Evolutionary conservation across 139 green algal species (phyloP), one percentile per base, ranked within the genome.

Genomic region (Picochlorum sp.): DNA sequence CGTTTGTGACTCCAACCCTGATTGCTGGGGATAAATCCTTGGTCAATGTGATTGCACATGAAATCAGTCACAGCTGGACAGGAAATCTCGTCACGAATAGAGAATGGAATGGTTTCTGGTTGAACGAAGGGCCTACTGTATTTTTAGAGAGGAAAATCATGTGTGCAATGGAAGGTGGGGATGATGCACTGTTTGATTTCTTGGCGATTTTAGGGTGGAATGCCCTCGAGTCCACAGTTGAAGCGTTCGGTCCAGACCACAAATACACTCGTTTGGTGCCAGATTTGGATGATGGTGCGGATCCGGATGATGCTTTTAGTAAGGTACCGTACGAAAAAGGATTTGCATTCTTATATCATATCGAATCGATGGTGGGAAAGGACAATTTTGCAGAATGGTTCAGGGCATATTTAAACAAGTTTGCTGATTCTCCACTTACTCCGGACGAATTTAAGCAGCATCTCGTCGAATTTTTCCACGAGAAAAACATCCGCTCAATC

Each of bases 51-150:
- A 81, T 96, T 7, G 88, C 86, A 2, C 90, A 97, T 69, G 91
- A 97, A 75, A 91, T 98, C 26, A 84, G 89, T 1, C 91, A 97
- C 84, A 79, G 41, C 67, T 97, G 91, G 91, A 92, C 81, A 1
- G 90, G 90, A 38, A 96, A 96, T 74, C 77, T 95, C 45, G 88
- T 96, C 28, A 95, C 88, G 38, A 95, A 95, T 60, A 72, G 68
- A 2, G 81, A 73, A 4, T 95, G 84, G 86, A 74, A 90, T 61
- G 62, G 89, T 61, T 90, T 90, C 56, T 91, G 77, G 74, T 70
- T 89, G 16, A 90, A 90, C 56, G 82, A 91, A 66, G 84, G 82
- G 7, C 88, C 70, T 62, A 92, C 85, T 1, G 82, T 95, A 4
- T 91, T 82, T 45, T 66, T 95, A 49, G 88, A 95, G 78, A 73